A percentile compares a stretch with the other conserved stretches of the same genome.
Conservation (phyloP, 2,329 filamentous ascomycete species). For the Exserohilum turcica region DNA sequence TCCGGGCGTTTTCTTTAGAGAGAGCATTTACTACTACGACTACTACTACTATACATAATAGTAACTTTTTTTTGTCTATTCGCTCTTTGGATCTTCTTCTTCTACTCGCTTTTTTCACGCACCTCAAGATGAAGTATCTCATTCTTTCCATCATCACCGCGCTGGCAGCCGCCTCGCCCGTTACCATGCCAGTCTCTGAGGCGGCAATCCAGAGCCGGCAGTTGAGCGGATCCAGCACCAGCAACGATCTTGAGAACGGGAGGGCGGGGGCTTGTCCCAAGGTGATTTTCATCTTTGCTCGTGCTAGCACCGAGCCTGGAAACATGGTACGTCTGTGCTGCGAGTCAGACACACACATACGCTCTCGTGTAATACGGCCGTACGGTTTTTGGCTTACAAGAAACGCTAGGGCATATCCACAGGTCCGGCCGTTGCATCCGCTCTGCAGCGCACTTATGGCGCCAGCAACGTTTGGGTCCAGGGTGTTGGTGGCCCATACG, state of each 20-base stretch:
- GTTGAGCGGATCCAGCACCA: slow-evolving; percentile 13
- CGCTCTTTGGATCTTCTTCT: too few relatives aligned
- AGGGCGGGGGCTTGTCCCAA: slow-evolving; percentile 26
- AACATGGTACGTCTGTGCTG: slow-evolving; percentile 31
- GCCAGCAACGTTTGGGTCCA: slow-evolving; percentile 34
- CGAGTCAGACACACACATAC: too few relatives aligned
- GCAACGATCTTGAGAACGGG: slow-evolving; percentile 33
- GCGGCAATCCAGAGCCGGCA: slow-evolving; percentile 21
- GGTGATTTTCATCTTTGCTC: slow-evolving; percentile 37
- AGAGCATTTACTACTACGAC: too few relatives aligned
- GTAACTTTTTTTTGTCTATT: too few relatives aligned
- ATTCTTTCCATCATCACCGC: slow-evolving; percentile 19
- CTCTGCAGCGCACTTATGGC: slow-evolving; percentile 31
- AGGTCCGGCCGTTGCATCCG: slow-evolving; percentile 27
- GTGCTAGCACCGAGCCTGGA: slow-evolving; percentile 30
- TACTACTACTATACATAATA: not conserved
- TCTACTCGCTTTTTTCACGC: not conserved
- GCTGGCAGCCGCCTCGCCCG: slow-evolving; percentile 19
- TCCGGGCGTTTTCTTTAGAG: too few relatives aligned
- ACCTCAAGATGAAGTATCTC: slow-evolving; percentile 27
- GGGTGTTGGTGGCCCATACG: slow-evolving; percentile 46
- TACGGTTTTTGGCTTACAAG: slow-evolving; percentile 4
- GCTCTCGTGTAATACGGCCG: too few relatives aligned
- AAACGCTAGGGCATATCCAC: slow-evolving; percentile 22
- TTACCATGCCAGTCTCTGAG: slow-evolving; percentile 14